Evolutionary conservation across 2,329 filamentous ascomycete species (phyloP).

Genomic region (Alternaria novae-zelandiae): DNA sequence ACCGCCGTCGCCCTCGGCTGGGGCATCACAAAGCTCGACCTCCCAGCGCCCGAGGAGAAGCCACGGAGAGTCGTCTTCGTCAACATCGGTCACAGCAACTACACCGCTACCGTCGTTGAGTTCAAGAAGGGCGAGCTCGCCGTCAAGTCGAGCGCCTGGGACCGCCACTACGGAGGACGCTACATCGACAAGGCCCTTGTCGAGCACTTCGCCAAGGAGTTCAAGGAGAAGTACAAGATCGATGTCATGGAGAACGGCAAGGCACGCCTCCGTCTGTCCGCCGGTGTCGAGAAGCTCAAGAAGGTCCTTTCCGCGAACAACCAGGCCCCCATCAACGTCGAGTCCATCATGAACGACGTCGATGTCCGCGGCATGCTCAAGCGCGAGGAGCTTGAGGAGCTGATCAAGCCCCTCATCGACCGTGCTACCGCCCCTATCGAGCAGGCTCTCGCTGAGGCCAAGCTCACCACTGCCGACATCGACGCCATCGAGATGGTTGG

Average conservation of each 20-base stretch:
- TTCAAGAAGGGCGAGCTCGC: constrained; percentile 96
- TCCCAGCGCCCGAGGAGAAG: constrained; percentile 87
- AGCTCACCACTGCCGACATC: constrained; percentile 89
- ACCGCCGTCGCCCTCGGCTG: constrained; percentile 95
- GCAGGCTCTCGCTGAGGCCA: constrained; percentile 91
- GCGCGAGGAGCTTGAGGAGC: constrained; percentile 89
- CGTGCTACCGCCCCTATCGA: constrained; percentile 78
- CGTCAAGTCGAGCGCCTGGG: constrained; percentile 90
- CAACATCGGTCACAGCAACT: constrained; percentile 96
- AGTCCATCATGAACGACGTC: constrained; percentile 97
- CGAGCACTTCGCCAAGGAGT: constrained; percentile 93
- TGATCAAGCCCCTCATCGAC: constrained; percentile 82
- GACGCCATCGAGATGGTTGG: constrained; percentile 93
- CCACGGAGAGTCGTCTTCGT: constrained; percentile 89
- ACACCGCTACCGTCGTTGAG: constrained; percentile 91
- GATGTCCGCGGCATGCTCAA: constrained; percentile 90
- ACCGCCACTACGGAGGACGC: constrained; percentile 95
- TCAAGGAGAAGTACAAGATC: constrained; percentile 97
- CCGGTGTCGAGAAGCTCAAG: constrained; percentile 96
- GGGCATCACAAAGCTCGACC: constrained; percentile 96
- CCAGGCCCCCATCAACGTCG: constrained; percentile 90
- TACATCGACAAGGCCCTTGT: constrained; percentile 96
- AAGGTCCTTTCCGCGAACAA: constrained; percentile 97
- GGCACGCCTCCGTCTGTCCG: constrained; percentile 83
- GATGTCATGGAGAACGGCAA: constrained; percentile 91